Evolutionary conservation across 169 alveolate species (phyloP).

Genomic region (Cryptosporidium sp.): DNA sequence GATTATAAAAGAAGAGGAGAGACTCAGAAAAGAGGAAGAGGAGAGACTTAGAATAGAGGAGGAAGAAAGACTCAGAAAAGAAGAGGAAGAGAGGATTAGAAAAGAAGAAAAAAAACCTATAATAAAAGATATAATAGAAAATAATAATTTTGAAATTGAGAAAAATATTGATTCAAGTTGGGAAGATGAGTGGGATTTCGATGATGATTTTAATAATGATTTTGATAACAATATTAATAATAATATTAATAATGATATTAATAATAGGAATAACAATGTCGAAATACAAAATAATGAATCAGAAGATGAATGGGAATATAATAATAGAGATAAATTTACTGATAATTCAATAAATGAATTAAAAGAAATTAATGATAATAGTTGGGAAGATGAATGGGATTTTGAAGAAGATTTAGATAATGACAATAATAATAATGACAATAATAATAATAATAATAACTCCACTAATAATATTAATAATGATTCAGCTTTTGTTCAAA

Average conservation of each 20-base stretch:
- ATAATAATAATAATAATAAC: background rate
- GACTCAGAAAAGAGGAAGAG: background rate
- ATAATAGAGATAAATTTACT: background rate
- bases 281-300: background rate
- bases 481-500: background rate
- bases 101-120: background rate
- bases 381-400: constrained; percentile 14
- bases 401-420: background rate
- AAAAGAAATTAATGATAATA: background rate
- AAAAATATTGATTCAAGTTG: background rate
- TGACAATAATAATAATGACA: background rate
- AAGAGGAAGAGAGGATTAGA: background rate
- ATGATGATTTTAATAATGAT: background rate
- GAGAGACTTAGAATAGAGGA: constrained; percentile 1
- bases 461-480: background rate
- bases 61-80: background rate
- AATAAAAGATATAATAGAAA: background rate
- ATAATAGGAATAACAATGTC: background rate
- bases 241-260: background rate
- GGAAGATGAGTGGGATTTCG: constrained; percentile 49
- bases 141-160: background rate
- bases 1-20: background rate
- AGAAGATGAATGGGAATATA: background rate
- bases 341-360: background rate
- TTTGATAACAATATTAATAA: background rate